Base-by-base conservation (phyloP, 73 alveolate species). In the Breviolum minutum region DNA sequence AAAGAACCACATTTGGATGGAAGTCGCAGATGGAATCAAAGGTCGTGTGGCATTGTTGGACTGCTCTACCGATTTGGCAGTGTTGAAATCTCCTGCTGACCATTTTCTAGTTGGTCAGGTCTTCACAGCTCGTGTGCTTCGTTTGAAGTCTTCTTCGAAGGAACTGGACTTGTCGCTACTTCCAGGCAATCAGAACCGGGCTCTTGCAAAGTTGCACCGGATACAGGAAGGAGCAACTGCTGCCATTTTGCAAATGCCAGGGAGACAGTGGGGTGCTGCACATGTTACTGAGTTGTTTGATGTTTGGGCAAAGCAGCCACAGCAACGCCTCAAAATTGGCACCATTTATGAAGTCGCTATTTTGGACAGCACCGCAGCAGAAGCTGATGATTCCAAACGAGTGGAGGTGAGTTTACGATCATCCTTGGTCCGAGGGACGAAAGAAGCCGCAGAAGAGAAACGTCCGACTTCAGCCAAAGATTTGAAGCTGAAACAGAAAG, bases 41-140 rank as follows among this genome's bases (percentile, higher is more conserved):
- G 99, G 99, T 54, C 99, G 99, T 14, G 90, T 94, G 54, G 81
- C 73, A 19, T 29, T 94, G 73, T 29, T 79, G 30, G 99, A 94
- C 68, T 16, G 71, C 61, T 79, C 99, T 19, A 30, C 99, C 32
- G 94, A 94, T 64, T 76, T 83, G 63, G 86, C 99, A 5, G 99
- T 80, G 26, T 20, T 94, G 85, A 70, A 60, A 30, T 29, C 61
- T 16, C 83, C 73, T 1, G 40, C 71, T 2, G 85, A 77, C 20
- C 99, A 94, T 24, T 94, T 94, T 66, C 76, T 32, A n/a, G 85
- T 68, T 7, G 99, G 99, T 20, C 99, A 94, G 40, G 94, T 94
- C 74, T 63, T 94, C 29, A 20, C 76, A 20, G 83, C 84, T 26
- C 94, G 84, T 17, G 93, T 94, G 62, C 83, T 94, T 13, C 99